phyloP scores from a whole-genome alignment of 192 early-diverging fungal species.

The Mortierella claussenii region DNA sequence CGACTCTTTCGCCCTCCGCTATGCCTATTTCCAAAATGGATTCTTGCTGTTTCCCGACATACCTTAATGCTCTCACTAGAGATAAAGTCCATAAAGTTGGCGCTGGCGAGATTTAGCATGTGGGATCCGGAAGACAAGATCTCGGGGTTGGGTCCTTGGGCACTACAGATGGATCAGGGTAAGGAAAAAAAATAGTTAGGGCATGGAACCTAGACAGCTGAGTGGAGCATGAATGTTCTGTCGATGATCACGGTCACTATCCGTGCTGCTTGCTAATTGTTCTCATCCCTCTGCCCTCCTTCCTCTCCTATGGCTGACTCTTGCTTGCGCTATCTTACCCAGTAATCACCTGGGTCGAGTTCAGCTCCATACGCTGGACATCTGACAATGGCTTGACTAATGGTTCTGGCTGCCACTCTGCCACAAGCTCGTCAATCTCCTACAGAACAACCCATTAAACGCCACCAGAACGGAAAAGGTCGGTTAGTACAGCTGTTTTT shows the following conservation, averaged over 20 bases:
- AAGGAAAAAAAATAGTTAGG: background rate
- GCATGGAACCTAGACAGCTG: too few species aligned
- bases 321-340: slow-evolving; percentile 66
- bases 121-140: slow-evolving; percentile 67
- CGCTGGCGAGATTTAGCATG: slow-evolving; percentile 83
- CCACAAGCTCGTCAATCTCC: slow-evolving; percentile 95
- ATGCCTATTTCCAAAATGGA: too few species aligned
- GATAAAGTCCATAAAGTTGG: slow-evolving; percentile 89
- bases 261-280: too few species aligned
- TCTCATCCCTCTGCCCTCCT: too few species aligned
- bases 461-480: too few species aligned
- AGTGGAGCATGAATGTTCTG: too few species aligned
- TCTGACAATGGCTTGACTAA: slow-evolving; percentile 83
- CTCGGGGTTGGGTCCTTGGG: slow-evolving; percentile 73
- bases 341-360: slow-evolving; percentile 78
- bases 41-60: too few species aligned
- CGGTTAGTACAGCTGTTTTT: too few species aligned
- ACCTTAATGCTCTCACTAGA: slow-evolving; percentile 76
- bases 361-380: slow-evolving; percentile 77
- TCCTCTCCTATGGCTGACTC: too few species aligned
- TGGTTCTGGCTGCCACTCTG: slow-evolving; percentile 97
- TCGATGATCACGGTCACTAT: too few species aligned
- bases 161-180: slow-evolving; percentile 12
- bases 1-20: too few species aligned
- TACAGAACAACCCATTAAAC: slow-evolving; percentile 54